A percentile compares a stretch with the other conserved stretches of the same genome.
These are phyloP conservation scores for Zygoascus biomembranicola DNA, from an alignment of 805 yeast species.

Conservation along the genomic window DNA sequence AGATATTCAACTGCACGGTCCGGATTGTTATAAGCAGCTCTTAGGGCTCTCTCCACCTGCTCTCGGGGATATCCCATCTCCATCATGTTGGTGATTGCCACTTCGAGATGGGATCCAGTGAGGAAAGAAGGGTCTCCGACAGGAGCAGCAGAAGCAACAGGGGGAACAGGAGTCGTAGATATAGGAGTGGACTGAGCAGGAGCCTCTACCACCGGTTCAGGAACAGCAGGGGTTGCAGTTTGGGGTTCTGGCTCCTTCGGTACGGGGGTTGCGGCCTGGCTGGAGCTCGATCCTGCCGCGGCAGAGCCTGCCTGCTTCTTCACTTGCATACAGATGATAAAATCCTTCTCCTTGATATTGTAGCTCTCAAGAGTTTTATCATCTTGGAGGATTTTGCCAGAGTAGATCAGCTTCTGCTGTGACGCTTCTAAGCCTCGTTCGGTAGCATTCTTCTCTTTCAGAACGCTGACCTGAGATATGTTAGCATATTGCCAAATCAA, in stretches of 20 bases:
- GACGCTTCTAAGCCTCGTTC: conserved; percentile 59
- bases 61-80: conserved; percentile 93
- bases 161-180: conserved; percentile 23
- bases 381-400: conserved; percentile 85
- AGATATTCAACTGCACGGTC: conserved; percentile 96
- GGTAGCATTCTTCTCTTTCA: conserved; percentile 45
- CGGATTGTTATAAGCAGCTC: conserved; percentile 95
- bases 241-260: conserved; percentile 7
- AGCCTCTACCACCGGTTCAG: conserved; percentile 22
- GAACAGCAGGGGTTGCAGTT: conserved; percentile 22
- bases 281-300: conserved; percentile 11
- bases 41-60: conserved; percentile 81
- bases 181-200: conserved; percentile 20
- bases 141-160: conserved; percentile 23
- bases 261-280: conserved; percentile 23
- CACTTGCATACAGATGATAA: conserved; percentile 72
- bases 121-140: conserved; percentile 38
- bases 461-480: conserved; percentile 9
- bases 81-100: conserved; percentile 72
- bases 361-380: conserved; percentile 62
- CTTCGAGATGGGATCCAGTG: conserved; percentile 68
- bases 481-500: not conserved
- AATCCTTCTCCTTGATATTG: conserved; percentile 73
- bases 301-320: conserved; percentile 42
- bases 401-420: conserved; percentile 83